Evolutionary conservation across 2,329 filamentous ascomycete genomes (phyloP).

Genomic region (Blumeria hordei): DNA sequence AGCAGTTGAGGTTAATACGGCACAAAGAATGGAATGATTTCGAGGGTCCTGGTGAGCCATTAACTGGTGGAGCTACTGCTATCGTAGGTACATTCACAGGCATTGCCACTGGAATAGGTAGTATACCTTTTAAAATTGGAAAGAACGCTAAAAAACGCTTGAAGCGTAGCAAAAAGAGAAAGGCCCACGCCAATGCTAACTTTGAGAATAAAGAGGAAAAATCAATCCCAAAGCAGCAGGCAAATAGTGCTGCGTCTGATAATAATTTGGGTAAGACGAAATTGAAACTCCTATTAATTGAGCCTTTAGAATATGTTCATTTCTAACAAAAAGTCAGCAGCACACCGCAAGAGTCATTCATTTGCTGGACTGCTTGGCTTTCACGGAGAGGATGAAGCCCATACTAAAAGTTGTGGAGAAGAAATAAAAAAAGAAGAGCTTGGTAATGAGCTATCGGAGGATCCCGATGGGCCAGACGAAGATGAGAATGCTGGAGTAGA

Average conservation of each 20-base stretch:
- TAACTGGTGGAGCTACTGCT: slow-evolving; percentile 40
- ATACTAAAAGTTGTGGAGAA: background rate
- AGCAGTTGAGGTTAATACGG: slow-evolving; percentile 35
- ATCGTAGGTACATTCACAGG: slow-evolving; percentile 32
- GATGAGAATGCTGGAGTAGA: slow-evolving; percentile 8
- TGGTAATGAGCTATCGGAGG: slow-evolving; percentile 4
- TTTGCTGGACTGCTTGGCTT: too few species aligned
- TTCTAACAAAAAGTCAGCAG: too few species aligned
- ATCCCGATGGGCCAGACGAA: slow-evolving; percentile 3
- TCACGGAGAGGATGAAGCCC: background rate
- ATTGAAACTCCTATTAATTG: too few species aligned
- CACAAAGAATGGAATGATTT: slow-evolving; percentile 58
- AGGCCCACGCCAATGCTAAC: background rate
- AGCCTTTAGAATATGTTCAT: too few species aligned
- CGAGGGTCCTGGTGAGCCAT: slow-evolving; percentile 47
- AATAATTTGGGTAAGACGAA: too few species aligned
- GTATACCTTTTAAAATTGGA: slow-evolving; percentile 35
- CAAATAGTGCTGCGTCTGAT: too few species aligned
- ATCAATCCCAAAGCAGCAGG: too few species aligned
- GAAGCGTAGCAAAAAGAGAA: background rate
- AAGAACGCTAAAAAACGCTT: slow-evolving; percentile 28
- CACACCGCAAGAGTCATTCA: too few species aligned
- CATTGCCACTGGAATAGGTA: slow-evolving; percentile 35
- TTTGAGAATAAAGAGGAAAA: background rate
- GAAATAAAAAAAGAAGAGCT: background rate